phyloP scores from a whole-genome alignment of 805 yeast species.

The Blastobotrys chiropterorum region DNA sequence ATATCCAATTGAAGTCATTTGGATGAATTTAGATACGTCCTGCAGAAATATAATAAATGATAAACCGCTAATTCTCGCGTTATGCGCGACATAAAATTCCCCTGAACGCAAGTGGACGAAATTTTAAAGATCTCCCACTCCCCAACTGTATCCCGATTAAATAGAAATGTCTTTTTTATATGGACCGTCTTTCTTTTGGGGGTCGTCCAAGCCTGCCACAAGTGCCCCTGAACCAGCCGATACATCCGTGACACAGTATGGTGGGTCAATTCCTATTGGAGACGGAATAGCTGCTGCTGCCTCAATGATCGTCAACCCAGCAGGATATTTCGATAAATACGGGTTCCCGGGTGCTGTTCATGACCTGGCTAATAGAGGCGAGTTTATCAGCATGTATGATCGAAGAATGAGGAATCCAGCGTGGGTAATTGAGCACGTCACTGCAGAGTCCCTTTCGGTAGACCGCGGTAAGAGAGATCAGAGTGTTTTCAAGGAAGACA shows the following conservation, averaged over 20 bases:
- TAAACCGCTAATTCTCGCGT: too few relatives aligned
- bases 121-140: neutral
- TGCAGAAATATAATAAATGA: neutral
- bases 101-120: too few relatives aligned
- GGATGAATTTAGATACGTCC: constrained; percentile 4
- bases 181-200: constrained; percentile 6
- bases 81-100: neutral
- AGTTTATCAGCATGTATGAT: constrained; percentile 81
- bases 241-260: neutral
- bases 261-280: neutral
- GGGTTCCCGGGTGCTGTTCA: constrained; percentile 96
- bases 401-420: constrained; percentile 77
- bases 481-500: constrained; percentile 84
- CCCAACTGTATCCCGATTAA: too few relatives aligned
- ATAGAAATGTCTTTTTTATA: neutral
- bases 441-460: constrained; percentile 53
- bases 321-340: constrained; percentile 70
- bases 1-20: constrained; percentile 50
- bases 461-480: constrained; percentile 62
- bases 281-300: constrained; percentile 15
- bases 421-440: constrained; percentile 77
- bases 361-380: constrained; percentile 66
- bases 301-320: constrained; percentile 48
- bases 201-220: constrained; percentile 4
- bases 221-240: neutral